A percentile compares a stretch with the other conserved stretches of the same genome.
phyloP scores from a whole-genome alignment of 2,329 filamentous ascomycete genomes.

The Alternaria sp. region DNA sequence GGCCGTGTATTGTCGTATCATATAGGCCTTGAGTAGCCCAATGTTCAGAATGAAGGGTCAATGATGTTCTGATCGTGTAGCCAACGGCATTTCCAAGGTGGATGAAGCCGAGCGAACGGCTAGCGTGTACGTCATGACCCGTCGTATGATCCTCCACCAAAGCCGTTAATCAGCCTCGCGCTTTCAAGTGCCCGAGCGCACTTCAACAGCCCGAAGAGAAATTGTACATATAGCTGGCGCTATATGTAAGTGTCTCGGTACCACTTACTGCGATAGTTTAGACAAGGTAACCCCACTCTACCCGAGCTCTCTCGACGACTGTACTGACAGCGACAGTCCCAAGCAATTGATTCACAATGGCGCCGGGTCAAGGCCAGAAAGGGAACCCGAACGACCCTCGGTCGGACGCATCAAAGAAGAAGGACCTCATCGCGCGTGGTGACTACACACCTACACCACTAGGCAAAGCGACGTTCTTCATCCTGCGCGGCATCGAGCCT shows the following conservation, averaged over 20 bases:
- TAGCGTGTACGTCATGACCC: slow-evolving; percentile 14
- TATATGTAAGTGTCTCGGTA: not conserved
- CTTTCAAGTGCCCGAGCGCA: slow-evolving; percentile 3
- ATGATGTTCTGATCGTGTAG: not conserved
- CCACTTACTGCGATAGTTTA: not conserved
- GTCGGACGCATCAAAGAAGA: slow-evolving; percentile 40
- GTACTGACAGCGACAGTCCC: not conserved
- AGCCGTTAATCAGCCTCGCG: slow-evolving; percentile 3
- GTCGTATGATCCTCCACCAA: not conserved
- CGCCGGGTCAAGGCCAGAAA: slow-evolving; percentile 3
- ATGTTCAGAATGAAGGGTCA: not conserved
- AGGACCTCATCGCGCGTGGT: slow-evolving; percentile 53
- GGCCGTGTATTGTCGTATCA: not conserved
- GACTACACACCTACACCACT: slow-evolving; percentile 51
- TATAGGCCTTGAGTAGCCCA: not conserved
- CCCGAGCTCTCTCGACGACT: not conserved
- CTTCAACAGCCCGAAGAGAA: not conserved
- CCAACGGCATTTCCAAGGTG: not conserved
- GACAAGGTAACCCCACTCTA: not conserved
- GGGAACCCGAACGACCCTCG: slow-evolving; percentile 31
- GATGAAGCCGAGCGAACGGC: not conserved
- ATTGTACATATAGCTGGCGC: not conserved
- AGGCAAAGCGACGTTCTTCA: slow-evolving; percentile 55
- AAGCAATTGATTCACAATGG: not conserved
- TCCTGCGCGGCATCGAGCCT: slow-evolving; percentile 58